These are phyloP conservation scores for Cryphonectria nitschkei DNA, from an alignment of 2,329 filamentous ascomycete species.

Conservation along the genomic window DNA sequence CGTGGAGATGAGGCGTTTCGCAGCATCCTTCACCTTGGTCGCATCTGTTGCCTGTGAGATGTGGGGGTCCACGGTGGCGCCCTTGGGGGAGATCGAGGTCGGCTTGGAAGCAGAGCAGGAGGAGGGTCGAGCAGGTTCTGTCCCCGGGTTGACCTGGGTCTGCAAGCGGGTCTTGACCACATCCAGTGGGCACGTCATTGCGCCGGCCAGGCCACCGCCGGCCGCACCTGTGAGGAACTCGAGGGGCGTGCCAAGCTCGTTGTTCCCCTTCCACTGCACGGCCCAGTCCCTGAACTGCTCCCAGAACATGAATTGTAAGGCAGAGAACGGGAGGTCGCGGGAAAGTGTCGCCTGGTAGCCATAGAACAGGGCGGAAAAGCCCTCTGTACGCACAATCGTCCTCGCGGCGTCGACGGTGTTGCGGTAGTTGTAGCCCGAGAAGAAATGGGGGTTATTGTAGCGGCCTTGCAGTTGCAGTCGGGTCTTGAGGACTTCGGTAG, in stretches of 20 bases:
- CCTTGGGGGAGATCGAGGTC: constrained; percentile 28
- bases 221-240: constrained; percentile 89
- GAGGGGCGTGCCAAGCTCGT: constrained; percentile 81
- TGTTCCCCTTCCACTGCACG: constrained; percentile 74
- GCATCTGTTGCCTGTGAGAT: constrained; percentile 35
- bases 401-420: constrained; percentile 81
- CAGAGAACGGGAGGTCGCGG: constrained; percentile 93
- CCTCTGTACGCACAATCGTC: constrained; percentile 84
- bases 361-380: constrained; percentile 83
- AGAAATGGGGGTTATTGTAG: constrained; percentile 92
- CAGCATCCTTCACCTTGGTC: constrained; percentile 44
- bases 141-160: constrained; percentile 71
- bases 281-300: constrained; percentile 89
- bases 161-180: constrained; percentile 97
- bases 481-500: constrained; percentile 97
- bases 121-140: constrained; percentile 32
- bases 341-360: constrained; percentile 97
- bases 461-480: constrained; percentile 91
- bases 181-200: constrained; percentile 93
- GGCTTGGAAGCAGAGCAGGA: constrained; percentile 30
- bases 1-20: constrained; percentile 81
- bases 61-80: constrained; percentile 25
- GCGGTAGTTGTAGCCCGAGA: constrained; percentile 94
- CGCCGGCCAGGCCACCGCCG: constrained; percentile 89
- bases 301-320: constrained; percentile 96